Evolutionary conservation across 1,139 yeast genomes (phyloP), one percentile per base, ranked within the genome.

Genomic region (Debaryomyces robertsiae): DNA sequence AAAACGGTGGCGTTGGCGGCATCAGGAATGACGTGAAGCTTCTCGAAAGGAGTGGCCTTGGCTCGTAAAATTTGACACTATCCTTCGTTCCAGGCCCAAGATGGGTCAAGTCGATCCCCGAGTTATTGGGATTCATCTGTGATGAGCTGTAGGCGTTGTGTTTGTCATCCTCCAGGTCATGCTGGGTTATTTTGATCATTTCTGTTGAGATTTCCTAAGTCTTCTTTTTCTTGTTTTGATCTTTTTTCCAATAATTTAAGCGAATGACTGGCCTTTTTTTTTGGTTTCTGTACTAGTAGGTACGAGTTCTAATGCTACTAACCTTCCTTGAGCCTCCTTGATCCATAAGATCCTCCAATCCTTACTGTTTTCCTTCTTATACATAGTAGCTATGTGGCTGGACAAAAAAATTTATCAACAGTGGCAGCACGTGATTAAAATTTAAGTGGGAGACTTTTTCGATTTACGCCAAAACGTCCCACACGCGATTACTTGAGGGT

Each of bases 1-100:
- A 65, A 4, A 61, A 44, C 4, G 74, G 74, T 4, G 75, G 74
- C 1, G 75, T 65, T 32, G 65, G 50, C 2, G 73, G 72, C 22
- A 49, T 31, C 30, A 48, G 48, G 43, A 46, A 52, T 11, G 44
- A 30, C 6, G 40, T 30, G 23, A 35, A 29, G 15, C 32, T 31
- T 11, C 28, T 17, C n/a, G 34, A 36, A 11, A 30, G 23, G 18
- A 36, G 11, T 30, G 19, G 30, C 11, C 35, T 29, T 16, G 32
- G 32, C 19, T 28, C 19, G 14, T 17, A 30, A 10, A 25, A 11
- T 15, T 11, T 37, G 15, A 24, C 33, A n/a, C 10, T 14, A 7
- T 15, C 29, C 27, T 25, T 37, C 13, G 9, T n/a, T 6, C 34
- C 34, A 13, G 25, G 46, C 16, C 46, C 42, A 17, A 58, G 43